Base-by-base conservation (phyloP, 176 grass and related monocot species). In the Alopecurus myosuroides region DNA sequence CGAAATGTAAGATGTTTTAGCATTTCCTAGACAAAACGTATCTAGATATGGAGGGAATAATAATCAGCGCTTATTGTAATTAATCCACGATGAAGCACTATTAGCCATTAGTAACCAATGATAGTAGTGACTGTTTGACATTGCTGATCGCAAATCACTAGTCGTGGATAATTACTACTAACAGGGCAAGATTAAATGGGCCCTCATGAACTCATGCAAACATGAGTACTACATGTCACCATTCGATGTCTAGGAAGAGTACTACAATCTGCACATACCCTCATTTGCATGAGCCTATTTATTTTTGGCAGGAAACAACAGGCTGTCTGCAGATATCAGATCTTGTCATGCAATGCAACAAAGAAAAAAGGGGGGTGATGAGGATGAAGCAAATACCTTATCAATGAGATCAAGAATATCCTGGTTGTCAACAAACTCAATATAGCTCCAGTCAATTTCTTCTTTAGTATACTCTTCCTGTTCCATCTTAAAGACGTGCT, bases 401-500 rank as follows among this genome's bases (percentile, higher is more conserved):
- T 98, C 97, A 26, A 98, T 98, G 83, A 98, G 93, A 92, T 98
- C 93, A 66, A 98, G 97, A 82, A 95, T 56, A 84, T 98, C 97
- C 85, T 95, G 91, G 49, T 98, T 98, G 61, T 98, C 97, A 82
- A 98, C 85, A 65, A 95, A 98, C 76, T 98, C 97, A 83, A 98
- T 98, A 81, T 98, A 98, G 87, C 97, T 98, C 96, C 97, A 98
- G 42, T 94, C 74, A 78, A 98, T 98, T 90, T 98, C 93, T 91
- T 98, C 97, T 89, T 94, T 98, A 17, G 97, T 98, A 82, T 98
- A 98, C 83, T 98, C 97, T 86, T 98, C 97, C 85, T 98, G 93
- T 77, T 98, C 97, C 97, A 98, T 98, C 87, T 98, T 98, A 82
- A 98, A 98, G 70, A 98, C 97, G 85, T 98, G 97, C 97, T 98